Evolutionary conservation across 257 asterid species (phyloP).

Genomic region (Schizonepeta tenuifolia): DNA sequence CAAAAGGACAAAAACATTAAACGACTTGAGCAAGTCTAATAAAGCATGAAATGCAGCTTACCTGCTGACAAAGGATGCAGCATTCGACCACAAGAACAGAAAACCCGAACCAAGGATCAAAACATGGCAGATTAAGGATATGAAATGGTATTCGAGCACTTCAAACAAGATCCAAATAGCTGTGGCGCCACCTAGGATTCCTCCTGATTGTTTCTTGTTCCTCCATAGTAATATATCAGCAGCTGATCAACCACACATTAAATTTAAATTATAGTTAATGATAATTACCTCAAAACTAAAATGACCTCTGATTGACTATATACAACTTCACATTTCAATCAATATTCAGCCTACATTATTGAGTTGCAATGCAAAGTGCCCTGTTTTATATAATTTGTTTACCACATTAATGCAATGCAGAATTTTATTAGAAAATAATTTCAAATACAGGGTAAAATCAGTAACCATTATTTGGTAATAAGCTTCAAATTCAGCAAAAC

Average conservation of each 20-base stretch:
- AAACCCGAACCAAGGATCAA: constrained; percentile 54
- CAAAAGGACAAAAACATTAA: neutral
- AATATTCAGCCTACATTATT: neutral
- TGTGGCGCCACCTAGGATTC: constrained; percentile 63
- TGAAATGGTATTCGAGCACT: constrained; percentile 64
- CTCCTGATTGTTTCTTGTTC: constrained; percentile 68
- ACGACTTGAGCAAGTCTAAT: neutral
- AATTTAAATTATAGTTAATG: neutral
- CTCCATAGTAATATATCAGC: constrained; percentile 86
- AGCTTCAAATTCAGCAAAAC: neutral
- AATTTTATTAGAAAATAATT: too few relatives aligned
- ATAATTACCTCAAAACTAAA: neutral
- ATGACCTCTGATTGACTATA: neutral
- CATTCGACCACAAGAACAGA: constrained; percentile 73
- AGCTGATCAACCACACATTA: constrained; percentile 42
- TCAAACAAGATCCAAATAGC: constrained; percentile 80
- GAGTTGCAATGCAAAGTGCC: neutral
- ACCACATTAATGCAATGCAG: neutral
- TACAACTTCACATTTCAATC: neutral
- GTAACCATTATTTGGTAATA: neutral
- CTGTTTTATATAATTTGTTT: neutral
- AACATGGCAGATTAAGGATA: constrained; percentile 58
- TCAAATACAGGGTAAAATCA: neutral
- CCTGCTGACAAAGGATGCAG: constrained; percentile 64
- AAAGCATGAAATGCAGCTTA: constrained; percentile 29